phyloP scores from a whole-genome alignment of 257 asterid species.

The Catharanthus roseus region DNA sequence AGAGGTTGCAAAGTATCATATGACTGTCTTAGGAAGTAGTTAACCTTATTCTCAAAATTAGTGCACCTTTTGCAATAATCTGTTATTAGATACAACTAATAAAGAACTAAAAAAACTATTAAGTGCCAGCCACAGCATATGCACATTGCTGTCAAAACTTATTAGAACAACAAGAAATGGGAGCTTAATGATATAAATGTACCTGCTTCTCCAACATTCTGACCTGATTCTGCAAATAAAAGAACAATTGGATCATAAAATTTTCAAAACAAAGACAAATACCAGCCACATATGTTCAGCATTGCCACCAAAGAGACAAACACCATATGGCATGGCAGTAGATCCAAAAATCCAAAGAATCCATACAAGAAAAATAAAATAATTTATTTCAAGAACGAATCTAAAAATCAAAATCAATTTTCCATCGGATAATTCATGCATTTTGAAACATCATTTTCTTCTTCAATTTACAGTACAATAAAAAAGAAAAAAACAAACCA shows the following conservation, averaged over 20 bases:
- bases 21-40: not conserved
- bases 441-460: too few relatives aligned
- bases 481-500: too few relatives aligned
- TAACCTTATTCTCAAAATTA: not conserved
- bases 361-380: too few relatives aligned
- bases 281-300: not conserved
- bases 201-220: slow-evolving; percentile 34
- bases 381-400: too few relatives aligned
- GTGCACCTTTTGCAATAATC: not conserved
- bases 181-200: slow-evolving; percentile 9
- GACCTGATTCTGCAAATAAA: slow-evolving; percentile 33
- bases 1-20: too few relatives aligned
- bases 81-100: not conserved
- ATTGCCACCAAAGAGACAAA: not conserved
- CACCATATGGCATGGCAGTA: too few relatives aligned
- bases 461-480: too few relatives aligned
- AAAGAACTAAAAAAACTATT: not conserved
- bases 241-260: not conserved
- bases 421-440: too few relatives aligned
- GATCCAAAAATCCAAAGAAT: too few relatives aligned
- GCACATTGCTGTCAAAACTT: too few relatives aligned
- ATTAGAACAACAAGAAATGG: too few relatives aligned
- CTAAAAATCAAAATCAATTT: too few relatives aligned
- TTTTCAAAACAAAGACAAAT: not conserved
- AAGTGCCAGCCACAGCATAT: not conserved